phyloP scores from a whole-genome alignment of 805 yeast genomes.

The Sungouiozyma ichnusensis region DNA sequence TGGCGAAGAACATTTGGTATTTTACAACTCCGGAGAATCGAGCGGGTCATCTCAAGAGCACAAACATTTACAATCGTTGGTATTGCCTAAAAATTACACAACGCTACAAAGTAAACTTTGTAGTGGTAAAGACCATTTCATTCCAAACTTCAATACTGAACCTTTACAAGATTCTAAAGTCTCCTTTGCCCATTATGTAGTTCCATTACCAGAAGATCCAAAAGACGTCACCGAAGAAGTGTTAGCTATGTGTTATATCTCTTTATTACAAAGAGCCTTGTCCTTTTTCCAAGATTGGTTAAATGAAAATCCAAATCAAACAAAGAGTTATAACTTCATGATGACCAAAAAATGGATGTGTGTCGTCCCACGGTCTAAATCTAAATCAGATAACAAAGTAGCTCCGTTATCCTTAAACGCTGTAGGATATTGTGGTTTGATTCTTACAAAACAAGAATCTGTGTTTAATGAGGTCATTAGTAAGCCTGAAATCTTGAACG shows the following conservation, averaged over 20 bases:
- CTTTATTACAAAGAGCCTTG: conserved; percentile 60
- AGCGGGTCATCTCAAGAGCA: conserved; percentile 95
- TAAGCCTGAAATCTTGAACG: conserved; percentile 34
- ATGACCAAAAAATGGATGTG: conserved; percentile 78
- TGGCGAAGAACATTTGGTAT: conserved; percentile 43
- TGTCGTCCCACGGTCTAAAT: conserved; percentile 68
- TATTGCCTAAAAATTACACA: conserved; percentile 48
- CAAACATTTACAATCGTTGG: conserved; percentile 81
- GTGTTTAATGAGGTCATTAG: conserved; percentile 38
- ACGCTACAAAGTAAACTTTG: conserved; percentile 49
- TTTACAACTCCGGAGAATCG: conserved; percentile 78
- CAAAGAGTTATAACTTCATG: conserved; percentile 66
- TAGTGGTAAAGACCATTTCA: conserved; percentile 34
- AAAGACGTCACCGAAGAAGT: conserved; percentile 43
- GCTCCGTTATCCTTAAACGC: conserved; percentile 54
- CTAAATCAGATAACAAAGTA: conserved; percentile 32
- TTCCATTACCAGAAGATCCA: conserved; percentile 44
- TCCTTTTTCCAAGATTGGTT: conserved; percentile 50
- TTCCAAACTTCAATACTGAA: conserved; percentile 44
- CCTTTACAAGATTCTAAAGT: conserved; percentile 54
- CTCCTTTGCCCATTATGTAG: conserved; percentile 73
- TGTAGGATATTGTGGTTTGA: conserved; percentile 68
- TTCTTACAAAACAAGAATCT: conserved; percentile 62
- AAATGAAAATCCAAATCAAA: conserved; percentile 19
- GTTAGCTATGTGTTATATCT: conserved; percentile 58